Evolutionary conservation across 2,329 filamentous ascomycete genomes (phyloP).

Genomic region (Cordyceps pruinosa): DNA sequence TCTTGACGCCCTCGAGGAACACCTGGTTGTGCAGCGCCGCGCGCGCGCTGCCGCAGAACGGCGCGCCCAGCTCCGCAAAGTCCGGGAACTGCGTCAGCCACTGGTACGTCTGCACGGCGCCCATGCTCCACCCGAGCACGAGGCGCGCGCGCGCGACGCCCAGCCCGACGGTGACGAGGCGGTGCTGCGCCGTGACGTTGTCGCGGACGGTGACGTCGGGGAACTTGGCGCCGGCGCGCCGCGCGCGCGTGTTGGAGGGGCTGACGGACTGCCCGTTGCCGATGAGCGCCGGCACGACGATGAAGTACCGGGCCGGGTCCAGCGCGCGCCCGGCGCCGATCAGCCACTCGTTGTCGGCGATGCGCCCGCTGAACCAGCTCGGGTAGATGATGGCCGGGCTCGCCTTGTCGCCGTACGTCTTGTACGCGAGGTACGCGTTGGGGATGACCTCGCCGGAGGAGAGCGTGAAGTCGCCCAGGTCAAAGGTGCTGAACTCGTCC

Average conservation of each 20-base stretch:
- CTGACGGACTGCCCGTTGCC: conserved; percentile 48
- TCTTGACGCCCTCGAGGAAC: conserved; percentile 47
- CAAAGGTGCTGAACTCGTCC: conserved; percentile 36
- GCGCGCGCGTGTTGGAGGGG: conserved; percentile 39
- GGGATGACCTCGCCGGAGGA: conserved; percentile 56
- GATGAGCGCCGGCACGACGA: conserved; percentile 45
- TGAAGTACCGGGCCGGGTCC: conserved; percentile 45
- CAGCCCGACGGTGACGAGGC: conserved; percentile 34
- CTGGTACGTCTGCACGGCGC: conserved; percentile 47
- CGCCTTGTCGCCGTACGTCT: conserved; percentile 59
- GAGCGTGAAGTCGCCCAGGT: conserved; percentile 60
- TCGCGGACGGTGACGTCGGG: conserved; percentile 41
- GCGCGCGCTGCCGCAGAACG: conserved; percentile 43
- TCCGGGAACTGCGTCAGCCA: conserved; percentile 42
- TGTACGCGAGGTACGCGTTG: conserved; percentile 66
- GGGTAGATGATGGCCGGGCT: conserved; percentile 67
- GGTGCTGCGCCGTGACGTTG: conserved; percentile 44
- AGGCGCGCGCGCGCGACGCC: conserved; percentile 36
- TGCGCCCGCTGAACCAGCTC: conserved; percentile 59
- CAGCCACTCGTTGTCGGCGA: conserved; percentile 70
- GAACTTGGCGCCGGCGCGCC: conserved; percentile 27
- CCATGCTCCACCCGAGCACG: conserved; percentile 51
- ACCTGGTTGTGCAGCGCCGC: conserved; percentile 47
- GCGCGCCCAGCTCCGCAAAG: conserved; percentile 39
- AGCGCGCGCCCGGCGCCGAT: conserved; percentile 59